Conservation (phyloP, 306 rosid genomes). For the Cucumis sativus region Cucumber_9930_V3 NC_026658.2:5199501-5200000, state of each 20-base stretch:
- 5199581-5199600: conserved; percentile 36
- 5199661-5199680: conserved; percentile 59
- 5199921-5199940: conserved; percentile 40
- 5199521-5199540: conserved; percentile 15
- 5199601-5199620: conserved; percentile 21
- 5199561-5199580: conserved; percentile 58
- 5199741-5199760: conserved; percentile 86
- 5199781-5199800: conserved; percentile 21
- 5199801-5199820: neutral
- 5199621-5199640: conserved; percentile 16
- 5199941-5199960: neutral
- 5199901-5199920: conserved; percentile 74
- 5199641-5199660: conserved; percentile 33
- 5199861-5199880: conserved; percentile 96
- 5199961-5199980: neutral
- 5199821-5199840: neutral
- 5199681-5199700: conserved; percentile 72
- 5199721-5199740: conserved; percentile 61
- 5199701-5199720: conserved; percentile 40
- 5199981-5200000: neutral
- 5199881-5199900: conserved; percentile 87
- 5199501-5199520: conserved; percentile 27
- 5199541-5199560: conserved; percentile 32
- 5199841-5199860: conserved; percentile 35
- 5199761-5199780: conserved; percentile 89